A percentile compares a stretch with the other conserved stretches of the same genome.
Conservation (phyloP, 2,329 filamentous ascomycete genomes). For the Neopestalotiopsis sp. region DNA sequence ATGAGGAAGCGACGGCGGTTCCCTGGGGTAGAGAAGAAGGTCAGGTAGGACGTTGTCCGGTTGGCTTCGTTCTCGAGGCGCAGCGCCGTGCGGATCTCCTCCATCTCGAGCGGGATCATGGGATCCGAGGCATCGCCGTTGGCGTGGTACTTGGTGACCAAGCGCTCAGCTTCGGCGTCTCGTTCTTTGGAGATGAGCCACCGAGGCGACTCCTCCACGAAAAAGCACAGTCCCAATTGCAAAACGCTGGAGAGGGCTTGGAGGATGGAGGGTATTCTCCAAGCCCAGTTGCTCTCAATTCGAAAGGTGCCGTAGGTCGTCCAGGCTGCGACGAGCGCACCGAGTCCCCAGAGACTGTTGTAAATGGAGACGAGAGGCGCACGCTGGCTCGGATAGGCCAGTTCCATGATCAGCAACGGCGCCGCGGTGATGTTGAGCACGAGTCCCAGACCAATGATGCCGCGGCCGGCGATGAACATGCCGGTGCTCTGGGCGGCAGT, state of each 20-base stretch:
- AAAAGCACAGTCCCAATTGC: neutral
- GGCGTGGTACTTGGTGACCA: constrained; percentile 43
- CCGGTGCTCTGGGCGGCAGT: constrained; percentile 25
- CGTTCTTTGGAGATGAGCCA: constrained; percentile 41
- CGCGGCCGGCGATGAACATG: constrained; percentile 33
- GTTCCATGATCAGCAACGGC: constrained; percentile 35
- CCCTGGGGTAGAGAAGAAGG: constrained; percentile 27
- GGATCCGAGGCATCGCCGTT: constrained; percentile 42
- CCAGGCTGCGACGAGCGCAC: constrained; percentile 25
- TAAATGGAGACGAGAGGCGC: constrained; percentile 28
- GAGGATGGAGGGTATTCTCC: constrained; percentile 51
- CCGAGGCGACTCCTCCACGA: constrained; percentile 33
- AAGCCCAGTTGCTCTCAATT: constrained; percentile 32
- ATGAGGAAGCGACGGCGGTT: constrained; percentile 25
- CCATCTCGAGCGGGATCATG: constrained; percentile 46
- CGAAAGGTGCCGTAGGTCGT: constrained; percentile 26
- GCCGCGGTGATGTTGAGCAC: constrained; percentile 31
- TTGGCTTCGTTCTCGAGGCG: constrained; percentile 38
- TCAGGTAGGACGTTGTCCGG: constrained; percentile 25
- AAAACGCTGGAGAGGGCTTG: constrained; percentile 48
- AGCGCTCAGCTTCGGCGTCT: constrained; percentile 39
- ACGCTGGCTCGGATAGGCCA: constrained; percentile 35
- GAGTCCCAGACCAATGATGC: constrained; percentile 33
- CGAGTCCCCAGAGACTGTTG: constrained; percentile 15
- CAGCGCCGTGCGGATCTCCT: constrained; percentile 50